Evolutionary conservation across 202 grass and related monocot genomes (phyloP), one percentile per base, ranked within the genome.

Genomic region (Brachypodium distachyon): DNA sequence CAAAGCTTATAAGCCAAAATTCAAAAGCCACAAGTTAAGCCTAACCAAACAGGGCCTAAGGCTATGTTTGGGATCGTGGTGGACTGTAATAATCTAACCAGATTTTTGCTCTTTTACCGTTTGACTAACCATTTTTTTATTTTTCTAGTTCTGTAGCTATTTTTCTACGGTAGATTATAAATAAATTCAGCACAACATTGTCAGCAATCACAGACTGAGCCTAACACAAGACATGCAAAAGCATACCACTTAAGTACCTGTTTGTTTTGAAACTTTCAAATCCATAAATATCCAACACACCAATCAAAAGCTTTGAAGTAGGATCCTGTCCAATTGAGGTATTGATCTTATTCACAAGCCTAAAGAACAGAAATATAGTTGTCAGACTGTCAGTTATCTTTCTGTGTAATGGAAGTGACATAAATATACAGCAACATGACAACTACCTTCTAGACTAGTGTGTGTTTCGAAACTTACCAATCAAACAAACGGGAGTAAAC

Each of bases 241-340:
- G 91, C 89, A 79, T 98, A 95, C 96, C 81, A 78, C 77, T 64
- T 90, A 90, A 85, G 82, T 89, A 98, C 95, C 95, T 98, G 95
- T 98, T 98, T 86, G 87, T 94, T 87, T 98, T 94, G 85, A 98
- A 98, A 95, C 89, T 95, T 90, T 98, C 96, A 69, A 98, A 98
- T 82, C 96, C 96, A 90, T 98, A 98, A 82, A 98, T 95, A 83
- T 98, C 96, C 69, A 98, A 77, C 73, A 98, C 96, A 64, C 96
- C 96, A 56, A 98, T 98, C 73, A 98, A 61, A 84, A 83, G 84
- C 74, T 95, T 95, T 80, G 96, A 98, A 70, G 77, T 72, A 58
- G 90, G 85, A 90, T 98, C 96, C 88, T 98, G 96, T 74, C 96
- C 96, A 83, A 98, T 95, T 86, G 96, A 92, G 34, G 78, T 78